A percentile compares a stretch with the other conserved stretches of the same genome.
Evolutionary conservation across 2,329 filamentous ascomycete species (phyloP).

Genomic region (Rhinocladiella mackenziei): DNA sequence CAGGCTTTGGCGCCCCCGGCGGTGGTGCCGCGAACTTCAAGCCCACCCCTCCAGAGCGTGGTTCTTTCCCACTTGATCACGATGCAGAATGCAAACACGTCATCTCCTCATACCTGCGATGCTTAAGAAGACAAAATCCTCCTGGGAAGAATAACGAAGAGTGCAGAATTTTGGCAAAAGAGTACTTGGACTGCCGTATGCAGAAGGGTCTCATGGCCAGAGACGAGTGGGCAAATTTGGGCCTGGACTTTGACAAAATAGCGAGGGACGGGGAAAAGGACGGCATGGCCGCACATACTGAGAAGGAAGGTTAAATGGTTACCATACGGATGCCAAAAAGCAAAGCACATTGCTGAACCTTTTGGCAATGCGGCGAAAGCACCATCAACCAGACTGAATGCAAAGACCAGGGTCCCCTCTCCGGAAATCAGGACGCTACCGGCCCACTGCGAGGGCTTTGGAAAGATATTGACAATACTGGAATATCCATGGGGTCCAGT

Average conservation of each 20-base stretch:
- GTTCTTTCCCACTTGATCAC: conserved; percentile 94
- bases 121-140: conserved; percentile 63
- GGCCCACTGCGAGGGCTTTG: no score
- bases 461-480: no score
- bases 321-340: background rate
- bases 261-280: conserved; percentile 2
- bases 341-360: background rate
- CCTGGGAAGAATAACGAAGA: conserved; percentile 80
- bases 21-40: conserved; percentile 60
- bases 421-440: no score
- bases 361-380: no score
- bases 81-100: conserved; percentile 92
- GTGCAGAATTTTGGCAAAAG: conserved; percentile 80
- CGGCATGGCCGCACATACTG: background rate
- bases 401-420: no score
- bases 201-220: conserved; percentile 93
- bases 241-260: conserved; percentile 59
- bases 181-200: conserved; percentile 89
- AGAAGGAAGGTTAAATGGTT: conserved; percentile 8
- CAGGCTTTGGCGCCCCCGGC: conserved; percentile 66
- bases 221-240: conserved; percentile 91
- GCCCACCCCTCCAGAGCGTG: conserved; percentile 76
- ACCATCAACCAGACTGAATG: no score
- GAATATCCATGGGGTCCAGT: no score
- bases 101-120: conserved; percentile 79